Conservation (phyloP, 805 yeast genomes). For the Pichia kluyveri region DNA sequence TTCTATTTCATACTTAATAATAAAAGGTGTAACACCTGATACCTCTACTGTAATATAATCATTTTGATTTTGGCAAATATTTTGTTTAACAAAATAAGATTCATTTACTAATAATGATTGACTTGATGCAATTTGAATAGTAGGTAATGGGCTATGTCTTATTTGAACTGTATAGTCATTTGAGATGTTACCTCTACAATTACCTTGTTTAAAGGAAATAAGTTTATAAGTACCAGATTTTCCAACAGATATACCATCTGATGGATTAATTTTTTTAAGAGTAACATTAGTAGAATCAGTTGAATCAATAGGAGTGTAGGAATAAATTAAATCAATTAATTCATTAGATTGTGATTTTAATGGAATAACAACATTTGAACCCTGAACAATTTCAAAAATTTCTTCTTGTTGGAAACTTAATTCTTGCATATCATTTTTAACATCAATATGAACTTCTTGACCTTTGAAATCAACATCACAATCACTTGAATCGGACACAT, state of each 20-base stretch:
- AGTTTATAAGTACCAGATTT: constrained; percentile 37
- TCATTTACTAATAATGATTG: neutral
- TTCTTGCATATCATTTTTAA: constrained; percentile 61
- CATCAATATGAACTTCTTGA: constrained; percentile 55
- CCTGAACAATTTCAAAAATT: constrained; percentile 45
- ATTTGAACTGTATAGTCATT: constrained; percentile 16
- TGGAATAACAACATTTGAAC: constrained; percentile 52
- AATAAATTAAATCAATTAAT: constrained; percentile 25
- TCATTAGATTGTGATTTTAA: constrained; percentile 28
- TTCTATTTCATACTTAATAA: constrained; percentile 54
- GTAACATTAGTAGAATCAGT: constrained; percentile 4
- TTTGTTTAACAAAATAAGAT: constrained; percentile 7
- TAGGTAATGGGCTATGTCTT: constrained; percentile 24
- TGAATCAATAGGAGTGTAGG: constrained; percentile 18
- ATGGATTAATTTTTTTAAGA: constrained; percentile 14
- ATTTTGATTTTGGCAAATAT: constrained; percentile 19
- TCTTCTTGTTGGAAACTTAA: constrained; percentile 25
- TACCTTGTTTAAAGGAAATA: constrained; percentile 30
- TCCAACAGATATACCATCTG: constrained; percentile 23
- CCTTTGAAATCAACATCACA: constrained; percentile 67
- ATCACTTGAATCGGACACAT: constrained; percentile 65
- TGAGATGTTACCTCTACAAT: constrained; percentile 35
- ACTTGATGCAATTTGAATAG: constrained; percentile 7
- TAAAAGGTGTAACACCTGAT: constrained; percentile 55
- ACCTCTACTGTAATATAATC: constrained; percentile 30